These are phyloP conservation scores for Amanita jacksonii DNA, from an alignment of 768 basidiomycete species.

Conservation along the genomic window DNA sequence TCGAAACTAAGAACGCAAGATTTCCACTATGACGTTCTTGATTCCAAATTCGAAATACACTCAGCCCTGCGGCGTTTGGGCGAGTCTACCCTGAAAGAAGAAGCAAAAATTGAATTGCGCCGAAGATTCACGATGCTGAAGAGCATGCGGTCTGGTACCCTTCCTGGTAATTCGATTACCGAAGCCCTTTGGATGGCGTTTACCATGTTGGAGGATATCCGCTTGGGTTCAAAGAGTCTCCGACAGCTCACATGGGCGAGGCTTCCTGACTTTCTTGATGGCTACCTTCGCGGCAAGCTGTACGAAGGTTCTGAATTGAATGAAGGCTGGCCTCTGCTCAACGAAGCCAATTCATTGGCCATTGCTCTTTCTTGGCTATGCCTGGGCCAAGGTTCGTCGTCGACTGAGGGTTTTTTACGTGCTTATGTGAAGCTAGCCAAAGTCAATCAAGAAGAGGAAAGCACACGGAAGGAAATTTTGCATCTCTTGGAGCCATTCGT, in stretches of 20 bases:
- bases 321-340: slow-evolving; percentile 40
- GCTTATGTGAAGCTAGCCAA: slow-evolving; percentile 16
- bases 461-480: slow-evolving; percentile 23
- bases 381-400: not conserved
- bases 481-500: slow-evolving; percentile 33
- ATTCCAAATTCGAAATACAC: slow-evolving; percentile 38
- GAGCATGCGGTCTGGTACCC: slow-evolving; percentile 28
- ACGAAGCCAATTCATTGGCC: slow-evolving; percentile 34
- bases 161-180: slow-evolving; percentile 26
- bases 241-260: slow-evolving; percentile 36
- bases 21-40: slow-evolving; percentile 31
- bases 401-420: not conserved
- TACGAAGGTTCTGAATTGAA: slow-evolving; percentile 27
- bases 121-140: slow-evolving; percentile 36
- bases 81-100: slow-evolving; percentile 16
- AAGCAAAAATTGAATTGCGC: slow-evolving; percentile 34
- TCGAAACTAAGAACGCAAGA: slow-evolving; percentile 17
- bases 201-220: slow-evolving; percentile 50
- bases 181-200: slow-evolving; percentile 45
- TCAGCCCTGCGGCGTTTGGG: slow-evolving; percentile 32
- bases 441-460: slow-evolving; percentile 24
- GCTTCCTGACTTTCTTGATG: slow-evolving; percentile 29
- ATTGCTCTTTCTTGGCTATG: slow-evolving; percentile 40
- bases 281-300: slow-evolving; percentile 30
- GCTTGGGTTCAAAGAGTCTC: slow-evolving; percentile 33